Evolutionary conservation across 208 protist genomes (phyloP).

Genomic region (Acanthamoeba castellanii): DNA sequence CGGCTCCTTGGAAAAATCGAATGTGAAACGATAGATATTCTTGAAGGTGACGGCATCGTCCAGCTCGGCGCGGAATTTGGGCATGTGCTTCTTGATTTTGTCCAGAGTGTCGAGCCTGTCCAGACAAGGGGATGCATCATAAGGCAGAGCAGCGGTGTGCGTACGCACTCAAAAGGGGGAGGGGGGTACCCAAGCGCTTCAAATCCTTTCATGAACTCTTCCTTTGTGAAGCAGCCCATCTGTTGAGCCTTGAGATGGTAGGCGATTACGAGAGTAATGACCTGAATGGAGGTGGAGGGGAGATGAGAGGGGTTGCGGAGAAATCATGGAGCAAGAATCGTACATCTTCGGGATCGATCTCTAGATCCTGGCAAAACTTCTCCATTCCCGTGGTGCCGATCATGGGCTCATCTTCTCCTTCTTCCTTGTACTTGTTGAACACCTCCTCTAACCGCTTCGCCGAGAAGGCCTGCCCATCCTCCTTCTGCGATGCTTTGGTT

Average conservation of each 20-base stretch:
- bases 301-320: background rate
- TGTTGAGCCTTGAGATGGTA: slow-evolving; percentile 68
- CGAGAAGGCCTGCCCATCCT: slow-evolving; percentile 39
- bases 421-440: slow-evolving; percentile 77
- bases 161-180: background rate
- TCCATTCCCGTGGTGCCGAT: slow-evolving; percentile 71
- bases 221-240: slow-evolving; percentile 70
- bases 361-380: slow-evolving; percentile 69
- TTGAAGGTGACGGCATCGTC: slow-evolving; percentile 53
- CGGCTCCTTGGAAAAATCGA: slow-evolving; percentile 70
- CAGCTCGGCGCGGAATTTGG: slow-evolving; percentile 55
- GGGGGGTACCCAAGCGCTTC: slow-evolving; percentile 42
- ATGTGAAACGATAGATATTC: slow-evolving; percentile 72
- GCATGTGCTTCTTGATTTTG: slow-evolving; percentile 69
- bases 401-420: slow-evolving; percentile 35
- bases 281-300: background rate
- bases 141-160: background rate
- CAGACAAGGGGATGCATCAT: background rate
- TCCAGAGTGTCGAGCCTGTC: slow-evolving; percentile 56
- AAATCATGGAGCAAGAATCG: background rate
- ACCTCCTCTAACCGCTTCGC: slow-evolving; percentile 54
- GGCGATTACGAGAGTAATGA: slow-evolving; percentile 62
- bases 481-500: background rate
- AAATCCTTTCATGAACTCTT: slow-evolving; percentile 75
- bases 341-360: slow-evolving; percentile 71